Conservation (phyloP, 176 grass and related monocot genomes). For the Typha latifolia region DNA sequence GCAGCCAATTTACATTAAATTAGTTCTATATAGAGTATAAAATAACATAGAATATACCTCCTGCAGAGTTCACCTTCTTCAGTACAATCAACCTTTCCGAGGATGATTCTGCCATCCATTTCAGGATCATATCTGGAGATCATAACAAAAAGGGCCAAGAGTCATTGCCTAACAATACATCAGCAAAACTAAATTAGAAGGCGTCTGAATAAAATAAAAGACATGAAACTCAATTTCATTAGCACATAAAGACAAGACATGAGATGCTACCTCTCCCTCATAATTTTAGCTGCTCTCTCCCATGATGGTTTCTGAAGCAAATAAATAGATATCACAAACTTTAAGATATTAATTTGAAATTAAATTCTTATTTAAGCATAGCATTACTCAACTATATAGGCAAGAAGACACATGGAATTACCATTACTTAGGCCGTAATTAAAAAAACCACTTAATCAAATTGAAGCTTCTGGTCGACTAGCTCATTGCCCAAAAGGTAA, state of each 20-base stretch:
- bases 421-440: too few relatives aligned
- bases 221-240: not conserved
- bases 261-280: slow-evolving; percentile 66
- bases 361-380: too few relatives aligned
- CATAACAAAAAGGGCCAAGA: not conserved
- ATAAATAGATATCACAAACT: slow-evolving; percentile 15
- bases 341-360: not conserved
- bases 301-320: slow-evolving; percentile 88
- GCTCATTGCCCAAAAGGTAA: too few relatives aligned
- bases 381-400: too few relatives aligned
- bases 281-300: slow-evolving; percentile 88
- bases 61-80: slow-evolving; percentile 60
- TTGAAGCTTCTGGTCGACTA: too few relatives aligned
- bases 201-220: not conserved
- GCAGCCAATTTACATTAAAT: not conserved
- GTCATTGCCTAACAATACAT: too few relatives aligned
- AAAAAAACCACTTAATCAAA: too few relatives aligned
- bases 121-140: slow-evolving; percentile 83
- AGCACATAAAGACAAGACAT: not conserved
- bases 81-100: slow-evolving; percentile 87
- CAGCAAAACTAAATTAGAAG: not conserved
- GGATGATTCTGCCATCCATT: slow-evolving; percentile 85
- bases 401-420: too few relatives aligned
- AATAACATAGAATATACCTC: slow-evolving; percentile 39
- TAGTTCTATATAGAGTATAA: slow-evolving; percentile 5